Evolutionary conservation across 495 filamentous ascomycete genomes (phyloP).

Genomic region (Daldinia loculata): DNA sequence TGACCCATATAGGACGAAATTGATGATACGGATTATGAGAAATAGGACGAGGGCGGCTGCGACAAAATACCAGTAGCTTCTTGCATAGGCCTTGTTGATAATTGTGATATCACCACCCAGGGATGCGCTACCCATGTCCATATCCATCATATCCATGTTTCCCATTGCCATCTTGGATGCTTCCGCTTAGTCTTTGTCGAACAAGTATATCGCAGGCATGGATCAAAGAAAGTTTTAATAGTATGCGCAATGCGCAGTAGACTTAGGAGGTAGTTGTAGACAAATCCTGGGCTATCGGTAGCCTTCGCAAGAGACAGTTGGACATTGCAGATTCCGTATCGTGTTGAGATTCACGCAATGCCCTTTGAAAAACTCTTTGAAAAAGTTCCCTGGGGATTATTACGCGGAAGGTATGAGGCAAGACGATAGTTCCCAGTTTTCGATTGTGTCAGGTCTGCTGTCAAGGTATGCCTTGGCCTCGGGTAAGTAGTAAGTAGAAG

Average conservation of each 20-base stretch:
- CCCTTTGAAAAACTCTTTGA: no score
- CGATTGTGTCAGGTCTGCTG: no score
- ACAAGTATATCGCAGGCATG: background rate
- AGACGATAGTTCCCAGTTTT: no score
- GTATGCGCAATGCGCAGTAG: background rate
- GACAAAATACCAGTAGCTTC: conserved; percentile 62
- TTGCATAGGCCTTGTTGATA: conserved; percentile 54
- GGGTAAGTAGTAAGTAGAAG: background rate
- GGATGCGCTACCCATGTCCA: conserved; percentile 50
- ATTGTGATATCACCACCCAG: conserved; percentile 11
- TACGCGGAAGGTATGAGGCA: no score
- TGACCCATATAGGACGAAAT: conserved; percentile 46
- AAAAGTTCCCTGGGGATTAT: no score
- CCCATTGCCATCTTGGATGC: conserved; percentile 44
- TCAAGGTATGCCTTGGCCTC: no score
- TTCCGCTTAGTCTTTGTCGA: background rate
- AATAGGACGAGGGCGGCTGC: conserved; percentile 52
- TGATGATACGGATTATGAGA: conserved; percentile 49
- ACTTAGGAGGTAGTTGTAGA: conserved; percentile 5
- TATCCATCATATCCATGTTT: conserved; percentile 41
- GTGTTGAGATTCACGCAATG: background rate
- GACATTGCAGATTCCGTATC: conserved; percentile 14
- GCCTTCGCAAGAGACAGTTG: background rate
- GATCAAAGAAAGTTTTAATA: no score
- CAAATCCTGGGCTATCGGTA: background rate